These are phyloP conservation scores for Patellaria atrata DNA, from an alignment of 495 filamentous ascomycete genomes.

Conservation along the genomic window DNA sequence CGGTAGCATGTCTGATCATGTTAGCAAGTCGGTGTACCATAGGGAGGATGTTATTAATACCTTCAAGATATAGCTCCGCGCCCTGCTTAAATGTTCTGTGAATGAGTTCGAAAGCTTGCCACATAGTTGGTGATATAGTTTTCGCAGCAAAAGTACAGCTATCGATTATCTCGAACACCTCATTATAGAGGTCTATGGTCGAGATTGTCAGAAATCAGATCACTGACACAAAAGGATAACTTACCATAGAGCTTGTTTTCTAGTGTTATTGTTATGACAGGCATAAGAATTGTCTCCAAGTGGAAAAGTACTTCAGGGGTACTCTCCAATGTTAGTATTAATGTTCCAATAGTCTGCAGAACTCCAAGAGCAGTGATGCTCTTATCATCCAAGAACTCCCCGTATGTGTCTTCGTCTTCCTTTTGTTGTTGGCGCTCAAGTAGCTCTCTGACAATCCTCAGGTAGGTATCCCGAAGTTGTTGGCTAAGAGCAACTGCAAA, in stretches of 20 bases:
- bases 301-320: constrained; percentile 88
- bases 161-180: constrained; percentile 97
- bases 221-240: constrained; percentile 5
- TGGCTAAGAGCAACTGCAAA: constrained; percentile 97
- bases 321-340: constrained; percentile 92
- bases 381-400: constrained; percentile 93
- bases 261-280: constrained; percentile 85
- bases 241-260: constrained; percentile 89
- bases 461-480: constrained; percentile 89
- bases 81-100: constrained; percentile 94
- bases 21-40: constrained; percentile 1
- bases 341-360: constrained; percentile 90
- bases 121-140: constrained; percentile 89
- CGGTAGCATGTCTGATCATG: constrained; percentile 69
- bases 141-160: constrained; percentile 99
- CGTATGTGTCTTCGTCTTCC: constrained; percentile 60
- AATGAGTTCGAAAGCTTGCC: constrained; percentile 92
- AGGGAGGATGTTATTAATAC: constrained; percentile 4
- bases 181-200: constrained; percentile 70
- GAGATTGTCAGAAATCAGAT: constrained; percentile 15
- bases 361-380: constrained; percentile 95
- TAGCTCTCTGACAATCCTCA: constrained; percentile 83
- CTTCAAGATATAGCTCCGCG: constrained; percentile 89
- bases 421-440: constrained; percentile 65
- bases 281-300: constrained; percentile 90